These are phyloP conservation scores for Hortiboletus campestris DNA, from an alignment of 768 basidiomycete genomes.

Conservation along the genomic window DNA sequence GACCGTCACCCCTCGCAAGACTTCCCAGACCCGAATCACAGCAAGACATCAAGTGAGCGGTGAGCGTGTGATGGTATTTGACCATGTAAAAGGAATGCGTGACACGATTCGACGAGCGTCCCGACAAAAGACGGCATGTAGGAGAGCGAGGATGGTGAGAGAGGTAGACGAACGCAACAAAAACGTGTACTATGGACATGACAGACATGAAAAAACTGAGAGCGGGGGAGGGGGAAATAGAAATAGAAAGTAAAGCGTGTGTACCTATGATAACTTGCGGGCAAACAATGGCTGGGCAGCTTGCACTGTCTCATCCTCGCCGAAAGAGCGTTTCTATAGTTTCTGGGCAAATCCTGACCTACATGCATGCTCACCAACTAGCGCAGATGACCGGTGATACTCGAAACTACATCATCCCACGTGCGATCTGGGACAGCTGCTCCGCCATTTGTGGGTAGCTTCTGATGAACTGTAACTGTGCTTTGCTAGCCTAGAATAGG, in stretches of 20 bases:
- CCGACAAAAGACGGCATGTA: background rate
- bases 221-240: background rate
- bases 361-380: slow-evolving; percentile 13
- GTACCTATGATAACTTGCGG: slow-evolving; percentile 6
- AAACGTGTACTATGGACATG: background rate
- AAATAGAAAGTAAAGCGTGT: background rate
- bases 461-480: slow-evolving; percentile 80
- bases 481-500: slow-evolving; percentile 65
- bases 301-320: background rate
- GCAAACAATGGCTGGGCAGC: background rate
- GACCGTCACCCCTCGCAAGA: too few relatives aligned
- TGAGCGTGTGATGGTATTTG: slow-evolving; percentile 19
- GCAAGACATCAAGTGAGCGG: slow-evolving; percentile 5
- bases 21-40: background rate
- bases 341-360: slow-evolving; percentile 7
- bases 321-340: slow-evolving; percentile 14
- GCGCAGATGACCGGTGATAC: background rate
- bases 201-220: background rate
- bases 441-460: slow-evolving; percentile 84
- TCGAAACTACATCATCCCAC: slow-evolving; percentile 33
- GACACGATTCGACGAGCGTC: slow-evolving; percentile 4
- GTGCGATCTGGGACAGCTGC: slow-evolving; percentile 54
- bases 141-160: background rate
- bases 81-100: slow-evolving; percentile 1
- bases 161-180: background rate